These are phyloP conservation scores for Fusarium chaquense DNA, from an alignment of 2,329 filamentous ascomycete species.

Conservation along the genomic window DNA sequence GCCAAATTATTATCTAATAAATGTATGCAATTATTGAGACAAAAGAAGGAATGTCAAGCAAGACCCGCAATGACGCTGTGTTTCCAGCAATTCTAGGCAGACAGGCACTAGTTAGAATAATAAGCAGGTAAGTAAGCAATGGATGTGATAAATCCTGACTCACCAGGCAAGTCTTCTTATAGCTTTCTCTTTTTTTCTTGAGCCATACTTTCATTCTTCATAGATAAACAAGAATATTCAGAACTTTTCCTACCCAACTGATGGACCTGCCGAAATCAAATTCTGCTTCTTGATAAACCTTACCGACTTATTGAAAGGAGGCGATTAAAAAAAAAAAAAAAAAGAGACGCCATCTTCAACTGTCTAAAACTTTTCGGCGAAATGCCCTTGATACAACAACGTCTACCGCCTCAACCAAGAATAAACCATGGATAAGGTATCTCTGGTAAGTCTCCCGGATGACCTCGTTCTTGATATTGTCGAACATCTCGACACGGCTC, in stretches of 20 bases:
- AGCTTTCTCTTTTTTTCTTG: neutral
- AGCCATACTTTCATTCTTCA: neutral
- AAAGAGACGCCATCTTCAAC: slow-evolving; percentile 10
- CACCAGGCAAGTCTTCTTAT: neutral
- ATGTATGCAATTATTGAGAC: slow-evolving; percentile 11
- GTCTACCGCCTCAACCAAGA: slow-evolving; percentile 9
- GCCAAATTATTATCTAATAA: neutral
- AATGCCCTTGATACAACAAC: slow-evolving; percentile 30
- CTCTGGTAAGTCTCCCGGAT: slow-evolving; percentile 60
- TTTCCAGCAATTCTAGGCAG: neutral
- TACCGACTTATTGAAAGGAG: neutral
- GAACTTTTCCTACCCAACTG: neutral
- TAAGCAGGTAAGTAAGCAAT: slow-evolving; percentile 3
- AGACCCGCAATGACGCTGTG: slow-evolving; percentile 29
- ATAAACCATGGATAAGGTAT: slow-evolving; percentile 45
- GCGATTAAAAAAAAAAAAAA: neutral
- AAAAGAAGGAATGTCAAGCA: neutral
- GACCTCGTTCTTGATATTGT: slow-evolving; percentile 65
- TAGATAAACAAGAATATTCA: neutral
- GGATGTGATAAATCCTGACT: slow-evolving; percentile 11
- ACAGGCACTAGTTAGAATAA: neutral
- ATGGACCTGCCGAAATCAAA: neutral
- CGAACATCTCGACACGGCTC: slow-evolving; percentile 61
- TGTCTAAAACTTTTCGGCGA: slow-evolving; percentile 4
- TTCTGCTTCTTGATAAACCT: neutral